These are phyloP conservation scores for Digitaria exilis DNA, from an alignment of 202 grass and related monocot genomes.

Conservation along the genomic window DNA sequence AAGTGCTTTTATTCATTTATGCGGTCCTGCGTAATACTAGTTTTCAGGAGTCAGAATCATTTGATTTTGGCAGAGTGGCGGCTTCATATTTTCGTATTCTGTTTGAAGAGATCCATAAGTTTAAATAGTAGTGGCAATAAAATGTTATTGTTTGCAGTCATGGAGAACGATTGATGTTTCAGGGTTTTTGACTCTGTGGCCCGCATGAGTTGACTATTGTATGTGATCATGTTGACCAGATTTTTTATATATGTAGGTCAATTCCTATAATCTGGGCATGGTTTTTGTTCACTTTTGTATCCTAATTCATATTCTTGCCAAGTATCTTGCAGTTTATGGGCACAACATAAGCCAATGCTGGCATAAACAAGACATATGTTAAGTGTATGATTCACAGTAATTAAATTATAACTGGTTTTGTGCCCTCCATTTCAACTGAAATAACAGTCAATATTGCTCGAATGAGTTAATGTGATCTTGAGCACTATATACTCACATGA, in stretches of 20 bases:
- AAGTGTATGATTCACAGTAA: slow-evolving; percentile 8
- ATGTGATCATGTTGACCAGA: not conserved
- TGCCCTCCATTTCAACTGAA: not conserved
- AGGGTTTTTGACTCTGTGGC: not conserved
- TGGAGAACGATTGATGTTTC: not conserved
- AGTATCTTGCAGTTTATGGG: not conserved
- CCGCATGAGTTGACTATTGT: not conserved
- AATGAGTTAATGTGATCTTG: slow-evolving; percentile 1
- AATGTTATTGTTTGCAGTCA: not conserved
- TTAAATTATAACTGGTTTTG: not conserved
- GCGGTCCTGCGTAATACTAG: not conserved
- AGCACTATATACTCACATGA: not conserved
- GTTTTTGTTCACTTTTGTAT: not conserved
- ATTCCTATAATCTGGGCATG: not conserved
- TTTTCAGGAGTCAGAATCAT: not conserved
- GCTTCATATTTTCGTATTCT: not conserved
- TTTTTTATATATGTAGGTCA: slow-evolving; percentile 2
- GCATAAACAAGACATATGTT: not conserved
- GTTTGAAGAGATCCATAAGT: slow-evolving; percentile 22
- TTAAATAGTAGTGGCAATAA: not conserved
- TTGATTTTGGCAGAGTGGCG: not conserved
- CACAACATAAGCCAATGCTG: not conserved
- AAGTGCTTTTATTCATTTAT: slow-evolving; percentile 19
- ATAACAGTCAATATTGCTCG: slow-evolving; percentile 3
- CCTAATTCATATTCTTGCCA: slow-evolving; percentile 19